Conservation (phyloP, 768 basidiomycete genomes). For the Butyriboletus loyo region DNA sequence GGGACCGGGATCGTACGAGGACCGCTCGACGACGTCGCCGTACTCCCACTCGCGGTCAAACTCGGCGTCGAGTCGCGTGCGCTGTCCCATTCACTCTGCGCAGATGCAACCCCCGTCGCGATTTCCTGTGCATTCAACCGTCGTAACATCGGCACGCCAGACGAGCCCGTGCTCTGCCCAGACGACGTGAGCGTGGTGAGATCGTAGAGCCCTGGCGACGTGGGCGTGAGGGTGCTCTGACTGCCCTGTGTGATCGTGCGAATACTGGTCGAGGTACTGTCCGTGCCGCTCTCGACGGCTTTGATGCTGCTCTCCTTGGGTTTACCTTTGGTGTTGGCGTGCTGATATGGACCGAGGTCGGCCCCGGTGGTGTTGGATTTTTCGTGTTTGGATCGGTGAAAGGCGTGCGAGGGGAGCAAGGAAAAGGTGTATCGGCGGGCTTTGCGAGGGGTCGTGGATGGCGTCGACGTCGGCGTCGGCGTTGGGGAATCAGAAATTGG, state of each 20-base stretch:
- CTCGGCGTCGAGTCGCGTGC: constrained; percentile 20
- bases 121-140: constrained; percentile 15
- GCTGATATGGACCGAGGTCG: background rate
- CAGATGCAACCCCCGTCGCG: background rate
- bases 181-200: constrained; percentile 9
- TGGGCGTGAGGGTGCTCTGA: constrained; percentile 16
- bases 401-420: constrained; percentile 20
- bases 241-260: constrained; percentile 20
- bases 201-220: constrained; percentile 2
- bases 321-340: background rate
- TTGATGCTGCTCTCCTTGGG: background rate
- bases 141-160: constrained; percentile 19
- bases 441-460: constrained; percentile 6
- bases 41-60: constrained; percentile 19
- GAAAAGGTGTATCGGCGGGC: constrained; percentile 24
- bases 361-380: constrained; percentile 5
- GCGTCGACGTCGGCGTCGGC: background rate
- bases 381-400: constrained; percentile 19
- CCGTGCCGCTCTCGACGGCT: constrained; percentile 10
- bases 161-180: background rate
- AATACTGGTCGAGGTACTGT: constrained; percentile 21
- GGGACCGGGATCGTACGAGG: constrained; percentile 5
- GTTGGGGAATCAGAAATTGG: background rate
- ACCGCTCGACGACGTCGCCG: constrained; percentile 14
- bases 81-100: background rate